Conservation (phyloP, 768 basidiomycete species). For the Flagelloscypha sp. region DNA sequence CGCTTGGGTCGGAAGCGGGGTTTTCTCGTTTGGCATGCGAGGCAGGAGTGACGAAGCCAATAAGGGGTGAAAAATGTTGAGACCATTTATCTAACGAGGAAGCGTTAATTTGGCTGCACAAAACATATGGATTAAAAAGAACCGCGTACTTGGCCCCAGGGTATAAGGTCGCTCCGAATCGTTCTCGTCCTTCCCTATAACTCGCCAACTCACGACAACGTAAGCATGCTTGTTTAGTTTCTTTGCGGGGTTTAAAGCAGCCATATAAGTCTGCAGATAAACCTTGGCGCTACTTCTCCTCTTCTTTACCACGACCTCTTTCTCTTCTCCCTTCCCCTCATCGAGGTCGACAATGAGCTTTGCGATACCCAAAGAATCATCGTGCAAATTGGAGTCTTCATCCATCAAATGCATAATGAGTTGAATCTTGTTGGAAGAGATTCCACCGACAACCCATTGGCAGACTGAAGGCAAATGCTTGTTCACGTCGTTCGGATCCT, state of each 20-base stretch:
- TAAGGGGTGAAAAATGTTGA: slow-evolving; percentile 34
- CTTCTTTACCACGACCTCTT: slow-evolving; percentile 24
- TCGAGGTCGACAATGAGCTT: slow-evolving; percentile 14
- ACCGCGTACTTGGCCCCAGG: slow-evolving; percentile 29
- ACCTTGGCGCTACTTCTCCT: slow-evolving; percentile 20
- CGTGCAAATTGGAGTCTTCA: slow-evolving; percentile 12
- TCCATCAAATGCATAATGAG: slow-evolving; percentile 14
- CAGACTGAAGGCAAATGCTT: no score
- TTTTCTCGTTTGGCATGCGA: no score
- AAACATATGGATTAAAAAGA: neutral
- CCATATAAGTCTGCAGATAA: slow-evolving; percentile 19
- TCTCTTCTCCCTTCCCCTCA: slow-evolving; percentile 19
- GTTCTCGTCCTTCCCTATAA: slow-evolving; percentile 23
- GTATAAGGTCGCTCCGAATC: slow-evolving; percentile 28
- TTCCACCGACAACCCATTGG: slow-evolving; percentile 16
- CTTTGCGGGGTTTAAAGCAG: slow-evolving; percentile 17
- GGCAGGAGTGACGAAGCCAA: slow-evolving; percentile 28
- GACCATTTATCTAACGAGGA: slow-evolving; percentile 20
- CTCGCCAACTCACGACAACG: slow-evolving; percentile 18
- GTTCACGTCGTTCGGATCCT: no score
- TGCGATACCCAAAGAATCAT: slow-evolving; percentile 15
- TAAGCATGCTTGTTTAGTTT: slow-evolving; percentile 20
- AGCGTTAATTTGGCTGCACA: neutral
- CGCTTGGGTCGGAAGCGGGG: slow-evolving; percentile 11
- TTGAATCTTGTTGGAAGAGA: slow-evolving; percentile 13